Evolutionary conservation across 2,329 filamentous ascomycete species (phyloP), one percentile per base, ranked within the genome.

Genomic region (Cladosporium halotolerans): DNA sequence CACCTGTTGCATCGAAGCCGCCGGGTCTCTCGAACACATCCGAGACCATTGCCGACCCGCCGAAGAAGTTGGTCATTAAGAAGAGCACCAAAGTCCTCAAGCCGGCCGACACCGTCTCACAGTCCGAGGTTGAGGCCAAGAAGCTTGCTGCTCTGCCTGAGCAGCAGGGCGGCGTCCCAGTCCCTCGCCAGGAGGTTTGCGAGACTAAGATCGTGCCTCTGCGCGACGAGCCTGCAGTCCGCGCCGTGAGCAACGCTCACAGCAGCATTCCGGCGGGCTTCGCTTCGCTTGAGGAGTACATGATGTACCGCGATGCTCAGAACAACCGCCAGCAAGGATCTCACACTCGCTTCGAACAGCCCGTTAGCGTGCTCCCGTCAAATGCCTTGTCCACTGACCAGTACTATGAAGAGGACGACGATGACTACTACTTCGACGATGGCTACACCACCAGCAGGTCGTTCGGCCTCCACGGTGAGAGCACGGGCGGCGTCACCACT

Each of bases 391-490:
- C 45, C 39, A 31, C 45, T 28, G 56, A 58, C 48, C 57, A 58
- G 23, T 56, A 55, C 45, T 57, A 64, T 52, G 61, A 63, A 14
- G 84, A 88, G 13, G 68, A 77, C 19, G 79, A 83, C 13, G 87
- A 90, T 13, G 85, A 92, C 23, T 88, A 90, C 58, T 82, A 81
- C 56, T 81, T 83, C 48, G 81, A 83, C n/a, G 81, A 84, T 65
- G 81, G 79, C 18, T 85, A 84, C 61, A 86, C 86, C 55, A 91
- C 87, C 18, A 88, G 88, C 54, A 84, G 84, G 19, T 93, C 89
- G 2, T 84, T 88, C 38, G 84, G 86, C 61, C 90, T 88, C 9
- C 82, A 83, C 58, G 61, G 60, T 41, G 86, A 87, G 61, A 87
- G 88, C 42, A 86, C 83, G 28, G 79, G 80, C 14, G 81, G 78